These are phyloP conservation scores for Raffaelea ambrosiae DNA, from an alignment of 2,329 filamentous ascomycete species.

Conservation along the genomic window DNA sequence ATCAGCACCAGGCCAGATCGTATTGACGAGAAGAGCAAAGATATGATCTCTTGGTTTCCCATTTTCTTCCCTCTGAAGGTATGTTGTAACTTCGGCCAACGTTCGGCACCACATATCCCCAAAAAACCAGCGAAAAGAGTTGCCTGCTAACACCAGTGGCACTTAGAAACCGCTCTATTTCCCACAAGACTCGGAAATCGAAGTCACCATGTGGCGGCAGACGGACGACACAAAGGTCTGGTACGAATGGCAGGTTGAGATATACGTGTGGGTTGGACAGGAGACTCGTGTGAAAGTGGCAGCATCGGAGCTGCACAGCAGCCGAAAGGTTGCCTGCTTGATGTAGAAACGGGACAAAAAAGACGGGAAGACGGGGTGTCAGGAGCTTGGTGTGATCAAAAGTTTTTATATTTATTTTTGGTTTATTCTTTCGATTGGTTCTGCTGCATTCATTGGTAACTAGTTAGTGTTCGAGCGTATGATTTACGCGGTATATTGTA, in stretches of 20 bases:
- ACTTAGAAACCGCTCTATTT: conserved; percentile 77
- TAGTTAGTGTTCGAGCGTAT: no score
- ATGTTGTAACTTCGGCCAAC: conserved; percentile 14
- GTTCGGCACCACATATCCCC: neutral
- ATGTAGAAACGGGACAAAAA: conserved; percentile 54
- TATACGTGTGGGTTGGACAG: conserved; percentile 58
- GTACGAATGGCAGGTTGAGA: conserved; percentile 97
- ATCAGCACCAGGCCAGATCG: conserved; percentile 87
- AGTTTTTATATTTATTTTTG: no score
- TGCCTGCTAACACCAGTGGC: no score
- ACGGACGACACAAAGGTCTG: conserved; percentile 94
- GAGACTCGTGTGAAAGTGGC: conserved; percentile 56
- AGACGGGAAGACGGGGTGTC: neutral
- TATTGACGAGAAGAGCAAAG: conserved; percentile 86
- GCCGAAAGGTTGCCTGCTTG: conserved; percentile 59
- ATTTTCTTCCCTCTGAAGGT: conserved; percentile 97
- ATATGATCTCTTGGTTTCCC: conserved; percentile 99
- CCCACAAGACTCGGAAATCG: conserved; percentile 74
- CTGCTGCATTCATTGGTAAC: no score
- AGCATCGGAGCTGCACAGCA: conserved; percentile 59
- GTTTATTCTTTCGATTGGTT: no score
- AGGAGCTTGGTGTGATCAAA: no score
- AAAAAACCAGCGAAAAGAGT: no score
- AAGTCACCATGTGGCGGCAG: conserved; percentile 91
- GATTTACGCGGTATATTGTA: no score